Conservation (phyloP, 257 asterid species). For the Forsythia suspensa region DNA sequence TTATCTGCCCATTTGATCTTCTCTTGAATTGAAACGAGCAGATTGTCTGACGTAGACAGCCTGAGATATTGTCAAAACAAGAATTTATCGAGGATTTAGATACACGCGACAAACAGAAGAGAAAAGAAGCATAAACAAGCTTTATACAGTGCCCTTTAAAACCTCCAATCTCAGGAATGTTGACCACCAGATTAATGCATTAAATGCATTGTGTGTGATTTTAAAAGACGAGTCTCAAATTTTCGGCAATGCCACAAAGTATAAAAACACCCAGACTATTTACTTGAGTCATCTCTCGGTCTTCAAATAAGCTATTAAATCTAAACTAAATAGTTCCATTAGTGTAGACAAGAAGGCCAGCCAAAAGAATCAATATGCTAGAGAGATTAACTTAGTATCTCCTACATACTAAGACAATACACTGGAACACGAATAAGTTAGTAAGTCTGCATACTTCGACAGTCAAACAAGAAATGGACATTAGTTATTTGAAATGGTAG, state of each 20-base stretch:
- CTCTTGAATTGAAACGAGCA: constrained; percentile 88
- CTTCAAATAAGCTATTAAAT: constrained; percentile 8
- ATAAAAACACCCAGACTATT: neutral
- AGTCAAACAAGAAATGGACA: neutral
- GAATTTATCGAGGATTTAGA: constrained; percentile 15
- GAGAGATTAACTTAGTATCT: neutral
- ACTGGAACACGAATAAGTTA: neutral
- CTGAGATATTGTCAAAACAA: constrained; percentile 36
- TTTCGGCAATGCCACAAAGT: neutral
- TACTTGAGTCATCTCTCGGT: constrained; percentile 7
- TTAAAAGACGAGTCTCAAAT: neutral
- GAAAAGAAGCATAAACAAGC: constrained; percentile 7
- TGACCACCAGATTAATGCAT: neutral
- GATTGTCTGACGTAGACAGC: constrained; percentile 84
- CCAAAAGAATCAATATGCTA: neutral
- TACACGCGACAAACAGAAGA: constrained; percentile 3
- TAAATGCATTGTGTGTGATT: neutral
- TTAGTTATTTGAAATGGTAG: neutral
- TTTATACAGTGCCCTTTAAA: neutral
- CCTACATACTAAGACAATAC: constrained; percentile 4
- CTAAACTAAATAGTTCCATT: neutral
- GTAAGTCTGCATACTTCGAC: neutral
- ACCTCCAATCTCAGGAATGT: neutral
- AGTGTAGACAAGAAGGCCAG: neutral
- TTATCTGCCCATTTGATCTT: constrained; percentile 97